These are phyloP conservation scores for Thermochaetoides thermophila DNA, from an alignment of 495 filamentous ascomycete genomes.

Conservation along the genomic window DNA sequence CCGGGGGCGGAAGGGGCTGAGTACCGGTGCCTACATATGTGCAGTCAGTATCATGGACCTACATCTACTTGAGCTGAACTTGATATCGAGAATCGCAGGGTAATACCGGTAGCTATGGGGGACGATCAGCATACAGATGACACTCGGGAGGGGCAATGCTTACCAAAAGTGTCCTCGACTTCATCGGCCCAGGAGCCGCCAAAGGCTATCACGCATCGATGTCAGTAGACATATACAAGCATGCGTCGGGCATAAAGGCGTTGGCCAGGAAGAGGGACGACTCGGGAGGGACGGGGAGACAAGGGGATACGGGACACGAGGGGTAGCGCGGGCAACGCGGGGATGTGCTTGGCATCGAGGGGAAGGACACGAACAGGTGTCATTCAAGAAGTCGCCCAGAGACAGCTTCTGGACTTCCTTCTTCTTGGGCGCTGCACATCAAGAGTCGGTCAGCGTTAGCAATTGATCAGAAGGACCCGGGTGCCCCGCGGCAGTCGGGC, in stretches of 20 bases:
- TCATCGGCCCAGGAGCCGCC: slow-evolving; percentile 94
- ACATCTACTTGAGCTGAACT: not conserved
- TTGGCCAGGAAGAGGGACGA: too few relatives aligned
- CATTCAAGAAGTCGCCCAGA: slow-evolving; percentile 77
- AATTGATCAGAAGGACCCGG: not conserved
- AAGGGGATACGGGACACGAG: not conserved
- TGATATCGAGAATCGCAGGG: too few relatives aligned
- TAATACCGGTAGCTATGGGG: too few relatives aligned
- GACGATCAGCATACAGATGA: not conserved
- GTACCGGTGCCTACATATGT: too few relatives aligned
- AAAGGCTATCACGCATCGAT: too few relatives aligned
- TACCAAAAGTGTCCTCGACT: slow-evolving; percentile 77
- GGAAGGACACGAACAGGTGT: slow-evolving; percentile 53
- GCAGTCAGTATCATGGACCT: slow-evolving; percentile 2
- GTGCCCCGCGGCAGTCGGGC: slow-evolving; percentile 7
- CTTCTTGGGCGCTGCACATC: slow-evolving; percentile 69
- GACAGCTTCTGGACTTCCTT: slow-evolving; percentile 83
- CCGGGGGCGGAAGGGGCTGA: slow-evolving; percentile 29
- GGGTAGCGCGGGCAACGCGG: slow-evolving; percentile 2
- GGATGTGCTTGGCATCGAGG: slow-evolving; percentile 14
- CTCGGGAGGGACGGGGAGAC: too few relatives aligned
- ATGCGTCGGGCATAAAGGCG: too few relatives aligned
- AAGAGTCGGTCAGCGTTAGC: slow-evolving; percentile 30
- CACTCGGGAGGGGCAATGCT: slow-evolving; percentile 8
- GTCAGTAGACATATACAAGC: too few relatives aligned